Conservation (phyloP, 2,329 filamentous ascomycete species). For the Geosmithia putterillii region DNA sequence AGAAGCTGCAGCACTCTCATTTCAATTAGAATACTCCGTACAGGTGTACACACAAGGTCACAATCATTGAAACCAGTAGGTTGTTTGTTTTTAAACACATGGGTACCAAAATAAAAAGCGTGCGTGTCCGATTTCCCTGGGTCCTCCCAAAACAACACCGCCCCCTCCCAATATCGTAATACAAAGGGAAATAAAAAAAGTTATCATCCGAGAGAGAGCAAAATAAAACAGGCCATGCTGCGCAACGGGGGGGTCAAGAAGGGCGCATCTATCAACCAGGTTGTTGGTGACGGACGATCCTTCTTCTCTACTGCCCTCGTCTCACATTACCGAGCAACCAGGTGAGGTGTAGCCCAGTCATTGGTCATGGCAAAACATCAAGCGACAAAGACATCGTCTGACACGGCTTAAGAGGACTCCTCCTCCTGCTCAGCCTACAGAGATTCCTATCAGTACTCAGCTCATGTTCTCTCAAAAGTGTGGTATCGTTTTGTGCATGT, state of each 20-base stretch:
- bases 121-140: neutral
- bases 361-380: neutral
- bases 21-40: too few species aligned
- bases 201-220: conserved; percentile 13
- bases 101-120: neutral
- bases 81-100: neutral
- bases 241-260: neutral
- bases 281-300: too few species aligned
- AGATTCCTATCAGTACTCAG: conserved; percentile 43
- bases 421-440: conserved; percentile 10
- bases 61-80: too few species aligned
- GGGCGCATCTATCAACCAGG: too few species aligned
- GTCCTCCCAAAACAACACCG: neutral
- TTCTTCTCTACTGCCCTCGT: conserved; percentile 29
- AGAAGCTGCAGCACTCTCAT: too few species aligned
- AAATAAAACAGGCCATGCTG: neutral
- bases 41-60: too few species aligned
- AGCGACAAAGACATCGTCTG: neutral
- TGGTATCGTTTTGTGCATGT: neutral
- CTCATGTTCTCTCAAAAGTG: conserved; percentile 22
- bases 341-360: conserved; percentile 6
- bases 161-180: neutral
- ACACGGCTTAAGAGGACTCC: conserved; percentile 8
- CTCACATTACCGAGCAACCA: conserved; percentile 27
- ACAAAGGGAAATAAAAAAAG: conserved; percentile 18